A percentile compares a stretch with the other conserved stretches of the same genome.
phyloP scores from a whole-genome alignment of 208 protist species.

The Naegleria fowleri region DNA sequence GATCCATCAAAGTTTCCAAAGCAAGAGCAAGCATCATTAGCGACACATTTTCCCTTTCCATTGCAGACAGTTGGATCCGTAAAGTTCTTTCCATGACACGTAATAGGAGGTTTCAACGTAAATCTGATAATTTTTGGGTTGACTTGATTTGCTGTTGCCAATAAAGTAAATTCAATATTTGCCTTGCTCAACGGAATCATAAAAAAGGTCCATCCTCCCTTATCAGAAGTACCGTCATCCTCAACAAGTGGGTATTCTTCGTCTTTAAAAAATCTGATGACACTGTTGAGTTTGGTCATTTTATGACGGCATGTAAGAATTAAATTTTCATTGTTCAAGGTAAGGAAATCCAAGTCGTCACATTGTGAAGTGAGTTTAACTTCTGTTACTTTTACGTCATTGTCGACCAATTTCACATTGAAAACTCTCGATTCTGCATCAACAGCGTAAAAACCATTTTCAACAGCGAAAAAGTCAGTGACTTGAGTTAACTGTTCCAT shows the following conservation, averaged over 20 bases:
- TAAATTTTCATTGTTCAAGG: no score
- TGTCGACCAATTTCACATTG: no score
- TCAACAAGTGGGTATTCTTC: not conserved
- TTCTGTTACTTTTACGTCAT: no score
- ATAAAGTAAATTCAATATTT: not conserved
- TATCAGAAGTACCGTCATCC: not conserved
- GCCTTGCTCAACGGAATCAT: not conserved
- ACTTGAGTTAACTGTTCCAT: no score
- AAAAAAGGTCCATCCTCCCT: not conserved
- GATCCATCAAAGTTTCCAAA: not conserved
- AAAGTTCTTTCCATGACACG: not conserved
- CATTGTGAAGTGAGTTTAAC: no score
- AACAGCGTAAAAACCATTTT: no score
- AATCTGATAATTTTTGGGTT: not conserved
- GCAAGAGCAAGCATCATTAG: not conserved
- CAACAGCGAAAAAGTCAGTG: no score
- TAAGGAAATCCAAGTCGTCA: no score
- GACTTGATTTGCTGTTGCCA: not conserved
- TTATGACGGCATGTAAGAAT: no score
- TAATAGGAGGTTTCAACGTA: not conserved
- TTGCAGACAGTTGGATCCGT: not conserved
- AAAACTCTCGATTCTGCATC: no score
- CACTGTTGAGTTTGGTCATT: no score
- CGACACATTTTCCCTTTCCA: not conserved
- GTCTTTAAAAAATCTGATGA: not conserved